Evolutionary conservation across 2,329 filamentous ascomycete species (phyloP), one percentile per base, ranked within the genome.

Genomic region (Fusarium cyanostomum): DNA sequence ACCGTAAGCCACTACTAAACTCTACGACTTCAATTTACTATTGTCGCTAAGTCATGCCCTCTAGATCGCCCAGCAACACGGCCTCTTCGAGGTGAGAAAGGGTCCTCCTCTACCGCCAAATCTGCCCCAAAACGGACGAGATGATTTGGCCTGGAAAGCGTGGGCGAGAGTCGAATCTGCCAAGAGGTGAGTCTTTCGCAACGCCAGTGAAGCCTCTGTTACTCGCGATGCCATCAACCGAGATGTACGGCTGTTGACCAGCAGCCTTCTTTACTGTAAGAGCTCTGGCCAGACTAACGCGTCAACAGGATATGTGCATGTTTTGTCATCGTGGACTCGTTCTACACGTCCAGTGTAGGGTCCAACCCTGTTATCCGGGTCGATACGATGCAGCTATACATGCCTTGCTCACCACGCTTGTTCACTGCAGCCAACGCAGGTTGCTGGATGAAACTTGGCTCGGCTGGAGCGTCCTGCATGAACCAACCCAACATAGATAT

Each of bases 151-250:
- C 1, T 61, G 58, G 58, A 59, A 61, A 3, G 28, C 49, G 3
- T 59, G 58, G 58, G 58, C 58, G 8, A 21, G 58, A 13, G 30
- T 34, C 1, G 44, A 50, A 15, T 31, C 24, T 18, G 12, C 31
- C 10, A 49, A 49, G 39, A 53, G 35, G 51, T 53, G 13, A 38
- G 15, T 12, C 26, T 21, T 31, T 31, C 13, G n/a, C 4, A 35
- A 35, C 33, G n/a, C 33, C 21, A 21, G 21, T 21, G 21, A 21
- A 39, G 33, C 2, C 26, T 28, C 1, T 30, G 30, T 6, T 37
- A 38, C 35, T 35, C 28, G 26, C 4, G 1, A 2, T 7, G 7
- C 33, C 10, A 2, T 2, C 3, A 7, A 0, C 4, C 27, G 4
- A 34, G 34, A 6, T 45, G 24, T 12, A 26, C 27, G 2, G n/a